phyloP scores from a whole-genome alignment of 768 basidiomycete species.

The Mrakia hoshinonis region DNA sequence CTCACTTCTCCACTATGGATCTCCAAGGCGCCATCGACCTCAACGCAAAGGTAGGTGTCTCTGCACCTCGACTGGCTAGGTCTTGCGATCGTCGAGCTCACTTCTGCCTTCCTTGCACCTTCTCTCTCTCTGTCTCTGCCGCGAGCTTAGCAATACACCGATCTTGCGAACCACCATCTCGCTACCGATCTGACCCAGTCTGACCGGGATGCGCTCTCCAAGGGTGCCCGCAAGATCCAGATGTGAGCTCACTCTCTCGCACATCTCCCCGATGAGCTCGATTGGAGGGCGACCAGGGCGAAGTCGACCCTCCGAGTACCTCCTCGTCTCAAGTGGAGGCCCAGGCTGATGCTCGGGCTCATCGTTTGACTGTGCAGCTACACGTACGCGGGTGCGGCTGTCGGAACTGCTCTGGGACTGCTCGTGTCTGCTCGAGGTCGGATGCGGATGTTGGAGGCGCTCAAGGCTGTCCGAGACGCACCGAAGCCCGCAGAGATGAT shows the following conservation, averaged over 20 bases:
- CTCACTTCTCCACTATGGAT: neutral
- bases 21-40: neutral
- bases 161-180: neutral
- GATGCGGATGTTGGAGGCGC: neutral
- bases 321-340: neutral
- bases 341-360: neutral
- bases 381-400: neutral
- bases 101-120: neutral
- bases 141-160: neutral
- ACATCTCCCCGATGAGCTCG: neutral
- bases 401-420: neutral
- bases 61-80: too few relatives aligned
- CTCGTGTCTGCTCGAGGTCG: neutral
- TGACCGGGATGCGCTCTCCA: constrained; percentile 4
- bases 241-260: neutral
- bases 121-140: neutral
- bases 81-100: neutral
- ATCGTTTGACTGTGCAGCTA: neutral
- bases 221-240: neutral
- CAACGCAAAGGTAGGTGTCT: neutral
- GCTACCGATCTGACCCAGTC: neutral
- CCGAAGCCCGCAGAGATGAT: constrained; percentile 14
- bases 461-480: neutral
- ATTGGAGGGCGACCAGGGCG: neutral
- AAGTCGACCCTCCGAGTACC: neutral